These are phyloP conservation scores for Papiliotrema flavescens DNA, from an alignment of 1,284 basidiomycete species.

Conservation along the genomic window DNA sequence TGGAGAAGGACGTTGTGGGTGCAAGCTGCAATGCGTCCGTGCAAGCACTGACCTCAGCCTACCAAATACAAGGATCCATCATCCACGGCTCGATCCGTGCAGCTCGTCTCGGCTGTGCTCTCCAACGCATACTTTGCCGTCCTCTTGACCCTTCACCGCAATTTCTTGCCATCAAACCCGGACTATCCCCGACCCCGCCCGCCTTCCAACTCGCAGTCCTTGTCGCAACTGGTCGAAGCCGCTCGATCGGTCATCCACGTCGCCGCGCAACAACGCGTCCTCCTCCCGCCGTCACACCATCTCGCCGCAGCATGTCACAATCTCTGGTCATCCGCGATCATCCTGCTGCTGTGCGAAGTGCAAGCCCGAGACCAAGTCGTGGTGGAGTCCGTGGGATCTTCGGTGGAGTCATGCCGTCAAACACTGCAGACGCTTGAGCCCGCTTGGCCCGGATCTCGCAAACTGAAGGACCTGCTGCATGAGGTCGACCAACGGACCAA, in stretches of 20 bases:
- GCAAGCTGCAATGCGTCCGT: neutral
- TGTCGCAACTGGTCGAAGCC: constrained; percentile 43
- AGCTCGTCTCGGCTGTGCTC: constrained; percentile 71
- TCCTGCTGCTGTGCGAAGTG: constrained; percentile 81
- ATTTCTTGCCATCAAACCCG: constrained; percentile 59
- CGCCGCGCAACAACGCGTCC: constrained; percentile 76
- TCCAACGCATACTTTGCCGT: constrained; percentile 87
- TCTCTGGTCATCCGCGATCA: constrained; percentile 83
- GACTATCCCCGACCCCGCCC: constrained; percentile 42
- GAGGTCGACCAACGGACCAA: constrained; percentile 45
- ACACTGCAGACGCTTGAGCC: constrained; percentile 78
- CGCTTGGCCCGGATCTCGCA: constrained; percentile 79
- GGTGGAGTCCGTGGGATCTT: constrained; percentile 69
- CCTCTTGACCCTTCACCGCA: constrained; percentile 80
- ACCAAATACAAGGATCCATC: constrained; percentile 57
- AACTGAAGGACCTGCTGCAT: constrained; percentile 60
- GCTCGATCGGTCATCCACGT: constrained; percentile 60
- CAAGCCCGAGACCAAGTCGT: constrained; percentile 66
- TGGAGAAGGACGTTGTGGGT: constrained; percentile 57
- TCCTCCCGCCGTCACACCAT: constrained; percentile 81
- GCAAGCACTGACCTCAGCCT: constrained; percentile 51
- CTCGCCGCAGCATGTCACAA: constrained; percentile 88
- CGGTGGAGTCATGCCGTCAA: constrained; percentile 67
- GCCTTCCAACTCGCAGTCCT: constrained; percentile 41
- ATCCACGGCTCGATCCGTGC: constrained; percentile 26